Evolutionary conservation across 2,329 filamentous ascomycete species (phyloP).

Genomic region (Pseudophaeomoniella oleicola): DNA sequence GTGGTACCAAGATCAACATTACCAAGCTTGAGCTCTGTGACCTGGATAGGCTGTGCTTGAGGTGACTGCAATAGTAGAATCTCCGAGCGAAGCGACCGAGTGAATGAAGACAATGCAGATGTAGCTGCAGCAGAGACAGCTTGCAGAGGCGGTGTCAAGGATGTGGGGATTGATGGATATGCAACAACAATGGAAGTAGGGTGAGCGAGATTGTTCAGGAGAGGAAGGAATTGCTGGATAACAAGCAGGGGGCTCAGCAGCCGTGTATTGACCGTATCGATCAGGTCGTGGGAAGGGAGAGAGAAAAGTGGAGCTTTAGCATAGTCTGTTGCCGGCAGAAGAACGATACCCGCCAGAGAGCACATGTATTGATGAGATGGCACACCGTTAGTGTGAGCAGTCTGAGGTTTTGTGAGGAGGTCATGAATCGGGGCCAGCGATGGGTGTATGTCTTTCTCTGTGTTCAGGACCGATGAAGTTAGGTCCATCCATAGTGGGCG

Average conservation of each 20-base stretch:
- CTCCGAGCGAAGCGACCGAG: slow-evolving; percentile 65
- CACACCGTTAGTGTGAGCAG: slow-evolving; percentile 3
- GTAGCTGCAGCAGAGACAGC: slow-evolving; percentile 77
- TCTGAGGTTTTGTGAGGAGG: slow-evolving; percentile 6
- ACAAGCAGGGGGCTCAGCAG: slow-evolving; percentile 79
- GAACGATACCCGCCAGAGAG: slow-evolving; percentile 61
- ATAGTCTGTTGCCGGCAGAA: slow-evolving; percentile 68
- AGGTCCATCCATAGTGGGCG: slow-evolving; percentile 71
- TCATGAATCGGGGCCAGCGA: slow-evolving; percentile 13
- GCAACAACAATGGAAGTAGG: slow-evolving; percentile 23
- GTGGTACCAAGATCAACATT: slow-evolving; percentile 69
- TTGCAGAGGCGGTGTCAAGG: slow-evolving; percentile 27
- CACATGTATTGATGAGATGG: slow-evolving; percentile 47
- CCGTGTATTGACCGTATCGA: slow-evolving; percentile 83
- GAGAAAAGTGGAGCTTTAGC: slow-evolving; percentile 74
- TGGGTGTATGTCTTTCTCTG: slow-evolving; percentile 11
- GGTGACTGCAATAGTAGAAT: slow-evolving; percentile 40
- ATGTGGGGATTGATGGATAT: slow-evolving; percentile 31
- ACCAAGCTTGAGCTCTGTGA: slow-evolving; percentile 80
- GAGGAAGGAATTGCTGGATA: slow-evolving; percentile 75
- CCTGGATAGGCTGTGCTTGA: slow-evolving; percentile 49
- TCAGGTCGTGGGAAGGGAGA: slow-evolving; percentile 68
- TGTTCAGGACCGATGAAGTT: slow-evolving; percentile 37
- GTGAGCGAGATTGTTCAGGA: slow-evolving; percentile 35
- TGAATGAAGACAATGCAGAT: slow-evolving; percentile 74